Evolutionary conservation across 1,284 basidiomycete species (phyloP).

Genomic region (Ganoderma leucocontextum): DNA sequence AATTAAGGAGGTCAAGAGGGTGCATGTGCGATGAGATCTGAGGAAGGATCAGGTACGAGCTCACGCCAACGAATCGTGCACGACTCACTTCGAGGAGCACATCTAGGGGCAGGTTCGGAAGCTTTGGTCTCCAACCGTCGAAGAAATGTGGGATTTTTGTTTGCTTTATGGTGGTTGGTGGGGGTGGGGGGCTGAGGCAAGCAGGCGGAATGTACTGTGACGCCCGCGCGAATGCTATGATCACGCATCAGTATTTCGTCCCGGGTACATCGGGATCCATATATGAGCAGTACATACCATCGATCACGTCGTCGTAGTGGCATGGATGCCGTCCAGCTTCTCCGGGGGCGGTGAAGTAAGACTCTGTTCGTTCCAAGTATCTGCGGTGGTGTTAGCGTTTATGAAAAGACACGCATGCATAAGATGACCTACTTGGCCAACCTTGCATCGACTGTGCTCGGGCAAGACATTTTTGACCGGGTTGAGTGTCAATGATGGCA

Average conservation of each 20-base stretch:
- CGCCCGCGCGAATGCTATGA: background rate
- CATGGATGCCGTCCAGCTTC: too few relatives aligned
- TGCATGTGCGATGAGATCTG: background rate
- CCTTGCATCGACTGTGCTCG: too few relatives aligned
- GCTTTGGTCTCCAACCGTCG: background rate
- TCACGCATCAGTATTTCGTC: background rate
- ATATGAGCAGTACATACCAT: too few relatives aligned
- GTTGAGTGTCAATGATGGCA: too few relatives aligned
- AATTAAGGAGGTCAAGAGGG: background rate
- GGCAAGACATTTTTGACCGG: too few relatives aligned
- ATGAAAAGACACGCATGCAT: too few relatives aligned
- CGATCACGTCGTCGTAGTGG: too few relatives aligned
- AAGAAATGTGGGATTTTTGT: background rate
- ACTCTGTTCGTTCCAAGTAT: too few relatives aligned
- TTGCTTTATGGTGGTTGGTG: background rate
- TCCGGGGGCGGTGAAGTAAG: background rate
- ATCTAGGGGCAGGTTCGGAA: background rate
- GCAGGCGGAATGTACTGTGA: background rate
- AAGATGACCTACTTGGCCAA: too few relatives aligned
- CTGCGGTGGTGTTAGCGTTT: too few relatives aligned
- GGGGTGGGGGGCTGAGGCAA: background rate
- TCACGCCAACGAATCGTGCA: background rate
- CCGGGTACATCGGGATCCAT: too few relatives aligned
- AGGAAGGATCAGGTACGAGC: background rate
- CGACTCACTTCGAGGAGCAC: background rate